A percentile compares a stretch with the other conserved stretches of the same genome.
These are phyloP conservation scores for Penicillium glabrum DNA, from an alignment of 2,329 filamentous ascomycete genomes.

Conservation along the genomic window DNA sequence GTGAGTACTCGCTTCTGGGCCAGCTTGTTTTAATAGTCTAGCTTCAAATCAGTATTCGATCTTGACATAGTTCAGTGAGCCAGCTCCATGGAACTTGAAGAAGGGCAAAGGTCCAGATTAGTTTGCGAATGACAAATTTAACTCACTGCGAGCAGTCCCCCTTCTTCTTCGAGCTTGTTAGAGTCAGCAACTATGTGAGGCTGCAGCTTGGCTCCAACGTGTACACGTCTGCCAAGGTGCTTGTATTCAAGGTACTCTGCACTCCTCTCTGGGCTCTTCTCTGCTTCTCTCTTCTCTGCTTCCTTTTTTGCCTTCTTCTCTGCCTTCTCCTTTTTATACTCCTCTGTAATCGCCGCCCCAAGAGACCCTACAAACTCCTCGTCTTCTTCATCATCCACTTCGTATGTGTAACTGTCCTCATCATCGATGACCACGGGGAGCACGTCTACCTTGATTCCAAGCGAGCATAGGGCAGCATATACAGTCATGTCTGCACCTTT, in stretches of 20 bases:
- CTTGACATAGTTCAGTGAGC: too few relatives aligned
- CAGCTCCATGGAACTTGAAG: too few relatives aligned
- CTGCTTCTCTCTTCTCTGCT: too few relatives aligned
- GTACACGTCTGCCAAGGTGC: background rate
- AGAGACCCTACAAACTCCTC: too few relatives aligned
- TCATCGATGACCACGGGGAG: conserved; percentile 27
- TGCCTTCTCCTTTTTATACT: too few relatives aligned
- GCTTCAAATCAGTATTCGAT: background rate
- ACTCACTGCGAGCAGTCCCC: background rate
- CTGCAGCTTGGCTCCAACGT: background rate
- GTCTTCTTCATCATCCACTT: too few relatives aligned
- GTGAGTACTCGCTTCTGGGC: conserved; percentile 9
- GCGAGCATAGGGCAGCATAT: conserved; percentile 36
- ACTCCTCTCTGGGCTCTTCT: too few relatives aligned
- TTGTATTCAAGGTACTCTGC: background rate
- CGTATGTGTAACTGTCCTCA: background rate
- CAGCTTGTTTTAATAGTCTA: conserved; percentile 8
- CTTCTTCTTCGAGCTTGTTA: background rate
- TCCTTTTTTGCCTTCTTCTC: too few relatives aligned
- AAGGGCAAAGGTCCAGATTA: too few relatives aligned
- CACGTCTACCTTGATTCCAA: conserved; percentile 32
- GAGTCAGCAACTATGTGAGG: background rate
- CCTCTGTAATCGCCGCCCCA: too few relatives aligned
- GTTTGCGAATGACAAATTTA: background rate
- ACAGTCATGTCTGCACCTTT: conserved; percentile 51